Conservation (phyloP, 306 rosid genomes). For the apple (Malus domestica) region DNA sequence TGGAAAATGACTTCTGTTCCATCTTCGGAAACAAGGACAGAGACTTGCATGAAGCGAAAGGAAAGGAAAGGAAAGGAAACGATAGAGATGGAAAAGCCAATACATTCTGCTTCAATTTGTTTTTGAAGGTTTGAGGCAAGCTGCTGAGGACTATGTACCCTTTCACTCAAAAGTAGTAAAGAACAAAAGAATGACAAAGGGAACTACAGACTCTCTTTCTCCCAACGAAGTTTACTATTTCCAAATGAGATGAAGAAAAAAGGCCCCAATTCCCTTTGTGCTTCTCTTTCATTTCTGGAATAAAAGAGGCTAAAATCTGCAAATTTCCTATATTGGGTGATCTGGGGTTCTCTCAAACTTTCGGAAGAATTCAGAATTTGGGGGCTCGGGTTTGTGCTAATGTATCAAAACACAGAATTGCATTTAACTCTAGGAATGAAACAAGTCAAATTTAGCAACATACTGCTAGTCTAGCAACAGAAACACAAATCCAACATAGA, state of each 20-base stretch:
- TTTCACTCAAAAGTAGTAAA: conserved; percentile 27
- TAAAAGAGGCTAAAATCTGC: conserved; percentile 1
- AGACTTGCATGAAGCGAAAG: background rate
- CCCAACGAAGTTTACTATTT: conserved; percentile 13
- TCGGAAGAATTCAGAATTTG: background rate
- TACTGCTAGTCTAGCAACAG: conserved; percentile 23
- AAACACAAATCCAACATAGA: conserved; percentile 26
- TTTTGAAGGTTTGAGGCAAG: conserved; percentile 41
- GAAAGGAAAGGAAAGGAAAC: conserved; percentile 5
- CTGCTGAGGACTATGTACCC: conserved; percentile 12
- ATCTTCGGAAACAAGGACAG: conserved; percentile 37
- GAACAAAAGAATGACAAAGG: conserved; percentile 8
- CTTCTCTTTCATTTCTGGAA: conserved; percentile 23
- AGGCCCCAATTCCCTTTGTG: background rate
- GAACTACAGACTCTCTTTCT: conserved; percentile 9
- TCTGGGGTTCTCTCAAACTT: background rate
- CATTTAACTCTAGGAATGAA: conserved; percentile 19
- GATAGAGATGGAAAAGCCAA: conserved; percentile 33
- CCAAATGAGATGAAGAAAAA: conserved; percentile 13
- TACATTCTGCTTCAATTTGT: conserved; percentile 13
- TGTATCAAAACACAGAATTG: background rate
- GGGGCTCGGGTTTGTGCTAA: background rate
- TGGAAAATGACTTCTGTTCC: conserved; percentile 48
- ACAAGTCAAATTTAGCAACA: conserved; percentile 15
- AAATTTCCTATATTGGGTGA: conserved; percentile 7